phyloP scores from a whole-genome alignment of 257 asterid species.

The Capsicum pubescens region DNA sequence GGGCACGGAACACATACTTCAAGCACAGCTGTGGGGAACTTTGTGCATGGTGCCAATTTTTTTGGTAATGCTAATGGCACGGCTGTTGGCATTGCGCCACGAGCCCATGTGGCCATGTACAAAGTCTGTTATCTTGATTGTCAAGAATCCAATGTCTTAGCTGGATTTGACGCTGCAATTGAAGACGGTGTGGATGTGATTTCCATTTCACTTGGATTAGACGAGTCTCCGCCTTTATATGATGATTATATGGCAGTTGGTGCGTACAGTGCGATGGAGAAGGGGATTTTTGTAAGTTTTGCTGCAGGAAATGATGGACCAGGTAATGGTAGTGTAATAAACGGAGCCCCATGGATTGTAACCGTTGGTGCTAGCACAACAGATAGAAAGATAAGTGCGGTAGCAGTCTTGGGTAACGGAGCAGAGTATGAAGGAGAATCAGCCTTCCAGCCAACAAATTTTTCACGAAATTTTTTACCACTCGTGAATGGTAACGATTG shows the following conservation, averaged over 20 bases:
- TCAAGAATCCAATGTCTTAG: neutral
- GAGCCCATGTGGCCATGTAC: conserved; percentile 25
- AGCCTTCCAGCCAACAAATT: neutral
- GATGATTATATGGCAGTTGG: conserved; percentile 25
- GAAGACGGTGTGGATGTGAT: conserved; percentile 34
- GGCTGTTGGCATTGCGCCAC: conserved; percentile 18
- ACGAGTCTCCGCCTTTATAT: neutral
- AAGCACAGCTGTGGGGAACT: conserved; percentile 26
- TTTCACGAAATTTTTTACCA: conserved; percentile 16
- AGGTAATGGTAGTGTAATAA: neutral
- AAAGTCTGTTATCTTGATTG: neutral
- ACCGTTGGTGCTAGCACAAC: conserved; percentile 31
- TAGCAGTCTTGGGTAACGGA: conserved; percentile 22
- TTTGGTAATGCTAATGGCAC: conserved; percentile 31
- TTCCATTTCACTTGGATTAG: conserved; percentile 16
- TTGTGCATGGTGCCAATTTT: conserved; percentile 11
- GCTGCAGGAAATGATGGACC: conserved; percentile 25
- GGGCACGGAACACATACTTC: conserved; percentile 27
- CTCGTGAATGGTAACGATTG: neutral
- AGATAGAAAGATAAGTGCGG: conserved; percentile 16
- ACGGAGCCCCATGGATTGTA: conserved; percentile 33
- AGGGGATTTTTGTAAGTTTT: conserved; percentile 23
- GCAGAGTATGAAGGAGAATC: conserved; percentile 19
- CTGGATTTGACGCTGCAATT: conserved; percentile 29
- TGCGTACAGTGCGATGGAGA: conserved; percentile 17